Evolutionary conservation across 2,329 filamentous ascomycete genomes (phyloP).

Genomic region (Xylaria sp.): DNA sequence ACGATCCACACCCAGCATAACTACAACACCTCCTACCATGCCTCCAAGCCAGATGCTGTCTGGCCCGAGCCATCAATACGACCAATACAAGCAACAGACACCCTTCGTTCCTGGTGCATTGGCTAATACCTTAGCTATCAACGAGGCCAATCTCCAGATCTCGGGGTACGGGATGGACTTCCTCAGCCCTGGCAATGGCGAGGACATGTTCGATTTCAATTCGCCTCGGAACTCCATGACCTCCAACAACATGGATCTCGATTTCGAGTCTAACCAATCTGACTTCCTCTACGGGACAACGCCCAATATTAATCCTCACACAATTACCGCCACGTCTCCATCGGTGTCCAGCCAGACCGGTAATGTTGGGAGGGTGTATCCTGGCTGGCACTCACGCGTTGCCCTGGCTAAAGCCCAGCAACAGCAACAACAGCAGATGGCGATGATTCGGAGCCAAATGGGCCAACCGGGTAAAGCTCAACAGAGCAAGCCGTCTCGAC

Average conservation of each 20-base stretch:
- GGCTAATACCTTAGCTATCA: slow-evolving; percentile 79
- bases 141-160: slow-evolving; percentile 62
- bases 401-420: slow-evolving; percentile 71
- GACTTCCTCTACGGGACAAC: slow-evolving; percentile 68
- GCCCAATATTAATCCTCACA: slow-evolving; percentile 71
- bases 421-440: slow-evolving; percentile 17
- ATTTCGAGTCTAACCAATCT: slow-evolving; percentile 64
- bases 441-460: slow-evolving; percentile 42
- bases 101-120: slow-evolving; percentile 86
- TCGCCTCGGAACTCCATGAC: slow-evolving; percentile 63
- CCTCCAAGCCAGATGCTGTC: slow-evolving; percentile 65
- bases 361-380: slow-evolving; percentile 78
- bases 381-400: slow-evolving; percentile 90
- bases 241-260: slow-evolving; percentile 71
- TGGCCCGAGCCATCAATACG: slow-evolving; percentile 92
- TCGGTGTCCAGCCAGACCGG: slow-evolving; percentile 56
- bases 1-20: slow-evolving; percentile 57
- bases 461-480: slow-evolving; percentile 48
- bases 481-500: slow-evolving; percentile 46
- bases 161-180: slow-evolving; percentile 60
- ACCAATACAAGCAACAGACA: slow-evolving; percentile 93
- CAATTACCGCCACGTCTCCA: slow-evolving; percentile 62
- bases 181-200: slow-evolving; percentile 65
- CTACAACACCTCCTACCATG: slow-evolving; percentile 60
- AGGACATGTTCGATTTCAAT: slow-evolving; percentile 76